Base-by-base conservation (phyloP, 768 basidiomycete species). In the Lentinula sp. region DNA sequence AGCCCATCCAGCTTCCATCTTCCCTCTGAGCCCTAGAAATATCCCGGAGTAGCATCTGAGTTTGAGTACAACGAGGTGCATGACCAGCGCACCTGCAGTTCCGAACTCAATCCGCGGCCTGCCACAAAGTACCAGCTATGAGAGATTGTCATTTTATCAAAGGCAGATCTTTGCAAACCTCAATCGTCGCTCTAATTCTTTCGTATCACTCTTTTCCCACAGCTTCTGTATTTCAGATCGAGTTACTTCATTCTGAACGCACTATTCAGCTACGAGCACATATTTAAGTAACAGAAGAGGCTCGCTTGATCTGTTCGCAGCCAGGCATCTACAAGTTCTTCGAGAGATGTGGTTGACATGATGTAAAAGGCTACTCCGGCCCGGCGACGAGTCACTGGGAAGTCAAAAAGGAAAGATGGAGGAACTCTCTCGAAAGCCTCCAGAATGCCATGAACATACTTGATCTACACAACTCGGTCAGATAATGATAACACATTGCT, bases 1-100 rank as follows among this genome's bases (percentile, higher is more conserved):
- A n/a, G 89, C 80, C 83, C 88, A 93, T 1, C 93, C 93, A 7
- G 92, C 92, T 65, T 90, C 88, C 93, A 95, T 95, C 64, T 75
- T 79, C 1, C 87, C 91, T 66, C 91, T 77, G 21, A 93, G 76
- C 57, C 92, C 92, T 89, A 64, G 4, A 39, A 39, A 32, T 32
- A 63, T 54, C 35, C 34, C 55, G 18, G 13, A 16, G 34, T 31
- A 35, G 64, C 31, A 57, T 23, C 18, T 16, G 61, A 21, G 6
- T 3, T 0, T 16, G 9, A 5, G 15, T 55, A 37, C 28, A n/a
- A 55, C 42, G 21, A 16, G 45, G 35, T 39, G 16, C 35, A 6
- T 9, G 54, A 23, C 53, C 45, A 31, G 61, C 71, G 62, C 69
- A 87, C 92, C 92, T 60, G 93, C 91, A 23, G 93, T 95, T 4